phyloP scores from a whole-genome alignment of 148 eudicot genomes.

The Nepenthes mirabilis region DNA sequence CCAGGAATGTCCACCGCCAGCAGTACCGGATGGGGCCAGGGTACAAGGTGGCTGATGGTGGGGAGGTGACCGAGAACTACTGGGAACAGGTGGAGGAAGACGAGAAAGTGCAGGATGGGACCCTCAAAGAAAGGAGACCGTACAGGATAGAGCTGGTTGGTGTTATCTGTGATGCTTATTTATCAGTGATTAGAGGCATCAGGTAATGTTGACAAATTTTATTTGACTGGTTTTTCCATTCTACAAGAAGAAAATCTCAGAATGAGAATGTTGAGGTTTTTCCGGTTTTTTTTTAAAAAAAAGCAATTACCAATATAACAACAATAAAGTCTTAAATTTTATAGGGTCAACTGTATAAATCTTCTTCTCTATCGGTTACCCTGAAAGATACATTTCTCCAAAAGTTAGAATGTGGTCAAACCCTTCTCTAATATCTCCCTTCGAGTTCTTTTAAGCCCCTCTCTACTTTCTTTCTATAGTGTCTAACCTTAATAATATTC shows the following conservation, averaged over 20 bases:
- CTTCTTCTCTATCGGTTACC: no score
- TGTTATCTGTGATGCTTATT: slow-evolving; percentile 92
- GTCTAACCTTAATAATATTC: no score
- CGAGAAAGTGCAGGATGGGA: slow-evolving; percentile 30
- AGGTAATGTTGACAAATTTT: slow-evolving; percentile 25
- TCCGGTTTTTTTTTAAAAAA: no score
- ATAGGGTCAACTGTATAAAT: no score
- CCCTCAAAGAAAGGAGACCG: slow-evolving; percentile 57
- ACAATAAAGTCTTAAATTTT: no score
- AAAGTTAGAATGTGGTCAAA: no score
- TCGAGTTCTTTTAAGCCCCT: no score
- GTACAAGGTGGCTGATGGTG: slow-evolving; percentile 59
- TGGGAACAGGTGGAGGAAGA: slow-evolving; percentile 90
- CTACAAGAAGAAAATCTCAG: neutral
- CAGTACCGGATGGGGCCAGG: slow-evolving; percentile 97
- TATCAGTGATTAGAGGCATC: slow-evolving; percentile 94
- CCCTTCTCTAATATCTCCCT: no score
- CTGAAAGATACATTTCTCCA: no score
- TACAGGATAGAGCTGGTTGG: slow-evolving; percentile 99
- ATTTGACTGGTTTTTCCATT: neutral
- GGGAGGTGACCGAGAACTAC: slow-evolving; percentile 67
- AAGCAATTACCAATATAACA: no score
- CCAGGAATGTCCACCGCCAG: slow-evolving; percentile 88
- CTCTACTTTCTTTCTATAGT: no score
- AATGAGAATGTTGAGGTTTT: no score